A percentile compares a stretch with the other conserved stretches of the same genome.
These are phyloP conservation scores for Botrytis tulipae DNA, from an alignment of 2,329 filamentous ascomycete genomes.

Conservation along the genomic window DNA sequence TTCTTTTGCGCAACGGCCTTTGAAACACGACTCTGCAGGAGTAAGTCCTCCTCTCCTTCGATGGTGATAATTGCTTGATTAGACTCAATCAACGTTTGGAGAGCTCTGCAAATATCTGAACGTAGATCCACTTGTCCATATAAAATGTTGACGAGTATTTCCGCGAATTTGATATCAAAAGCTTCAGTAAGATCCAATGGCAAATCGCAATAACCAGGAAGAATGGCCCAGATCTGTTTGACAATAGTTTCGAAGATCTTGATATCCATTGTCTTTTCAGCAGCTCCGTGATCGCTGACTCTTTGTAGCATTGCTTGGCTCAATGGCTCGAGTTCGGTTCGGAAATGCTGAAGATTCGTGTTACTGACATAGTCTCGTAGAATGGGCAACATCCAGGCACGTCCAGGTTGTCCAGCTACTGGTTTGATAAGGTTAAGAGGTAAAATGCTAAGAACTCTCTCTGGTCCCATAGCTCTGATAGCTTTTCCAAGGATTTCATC, in stretches of 20 bases:
- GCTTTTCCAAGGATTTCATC: conserved; percentile 87
- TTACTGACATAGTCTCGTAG: conserved; percentile 88
- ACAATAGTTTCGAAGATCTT: conserved; percentile 98
- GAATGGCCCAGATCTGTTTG: conserved; percentile 88
- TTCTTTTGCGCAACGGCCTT: conserved; percentile 76
- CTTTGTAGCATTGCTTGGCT: conserved; percentile 88
- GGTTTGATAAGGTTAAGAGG: conserved; percentile 83
- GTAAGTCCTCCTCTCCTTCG: conserved; percentile 63
- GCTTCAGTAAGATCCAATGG: conserved; percentile 73
- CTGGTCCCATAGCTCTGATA: conserved; percentile 85
- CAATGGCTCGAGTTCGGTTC: conserved; percentile 78
- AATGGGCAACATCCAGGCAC: conserved; percentile 92
- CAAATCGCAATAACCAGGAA: conserved; percentile 93
- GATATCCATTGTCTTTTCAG: conserved; percentile 89
- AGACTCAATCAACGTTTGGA: conserved; percentile 87
- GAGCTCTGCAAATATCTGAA: conserved; percentile 78
- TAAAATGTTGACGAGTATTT: conserved; percentile 84
- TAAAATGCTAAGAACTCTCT: conserved; percentile 75
- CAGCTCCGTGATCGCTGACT: conserved; percentile 76
- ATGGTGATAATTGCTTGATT: conserved; percentile 77
- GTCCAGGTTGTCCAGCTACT: conserved; percentile 72
- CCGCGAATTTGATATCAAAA: conserved; percentile 86
- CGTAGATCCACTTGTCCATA: conserved; percentile 90
- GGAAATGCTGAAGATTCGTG: conserved; percentile 83
- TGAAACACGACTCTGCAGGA: conserved; percentile 75